Evolutionary conservation across 2,329 filamentous ascomycete species (phyloP), one percentile per base, ranked within the genome.

Genomic region (Dothiorella sarmentorum): DNA sequence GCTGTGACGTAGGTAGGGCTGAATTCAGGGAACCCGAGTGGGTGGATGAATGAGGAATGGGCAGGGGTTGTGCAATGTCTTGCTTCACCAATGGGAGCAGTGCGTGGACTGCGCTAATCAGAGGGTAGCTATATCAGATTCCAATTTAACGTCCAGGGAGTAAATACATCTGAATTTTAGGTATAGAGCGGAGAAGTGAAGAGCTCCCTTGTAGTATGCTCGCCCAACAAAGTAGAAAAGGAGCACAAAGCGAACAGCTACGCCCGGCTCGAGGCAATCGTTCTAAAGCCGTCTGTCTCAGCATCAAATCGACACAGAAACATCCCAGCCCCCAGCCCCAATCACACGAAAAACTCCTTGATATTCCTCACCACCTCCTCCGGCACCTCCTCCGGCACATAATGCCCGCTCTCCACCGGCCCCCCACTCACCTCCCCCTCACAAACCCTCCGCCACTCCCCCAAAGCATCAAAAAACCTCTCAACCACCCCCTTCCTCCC

Each of bases 351-450:
- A 37, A 58, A 60, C 38, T 43, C 52, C 58, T 53, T 55, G 15
- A 68, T 29, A 3, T 55, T 55, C 38, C 61, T 61, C 58, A 70
- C 68, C 22, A 82, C 70, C 2, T 76, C 75, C 10, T 76, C 74
- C 0, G 82, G 80, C 24, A 69, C 71, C 60, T 84, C 76, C 62
- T 85, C 82, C 0, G 80, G 73, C 22, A 80, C 74, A 62, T 79
- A 81, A 64, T 81, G 78, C 0, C 80, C 76, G 15, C 78, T 75
- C 17, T 79, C 72, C 7, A 83, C 37, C 20, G 45, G 15, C n/a
- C 22, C 40, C 10, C 57, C 57, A 13, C 31, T 44, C 9, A 59
- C 38, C 38, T 45, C 72, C 2, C 65, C 70, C 31, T 75, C 68
- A 18, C 61, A 61, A 13, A 84, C 80, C 51, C 73, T 74, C 51